phyloP scores from a whole-genome alignment of 2,329 filamentous ascomycete species.

The Knoxdaviesia capensis region DNA sequence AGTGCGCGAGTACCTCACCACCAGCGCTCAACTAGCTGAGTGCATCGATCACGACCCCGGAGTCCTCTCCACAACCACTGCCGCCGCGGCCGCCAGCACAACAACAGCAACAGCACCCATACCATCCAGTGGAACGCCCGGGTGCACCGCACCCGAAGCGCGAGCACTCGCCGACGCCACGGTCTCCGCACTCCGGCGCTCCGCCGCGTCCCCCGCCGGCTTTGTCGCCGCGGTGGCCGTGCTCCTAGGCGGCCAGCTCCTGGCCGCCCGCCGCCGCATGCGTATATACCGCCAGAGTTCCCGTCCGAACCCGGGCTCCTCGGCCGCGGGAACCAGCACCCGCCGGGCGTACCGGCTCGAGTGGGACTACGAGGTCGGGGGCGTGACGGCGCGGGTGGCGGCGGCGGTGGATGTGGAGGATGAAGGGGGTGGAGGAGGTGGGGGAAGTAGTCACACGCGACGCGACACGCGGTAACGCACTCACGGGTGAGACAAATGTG shows the following conservation, averaged over 20 bases:
- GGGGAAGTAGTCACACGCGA: too few species aligned
- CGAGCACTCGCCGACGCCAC: constrained; percentile 30
- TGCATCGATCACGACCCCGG: not conserved
- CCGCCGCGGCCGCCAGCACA: constrained; percentile 16
- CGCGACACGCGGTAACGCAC: too few species aligned
- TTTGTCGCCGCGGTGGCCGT: constrained; percentile 40
- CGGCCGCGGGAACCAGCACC: too few species aligned
- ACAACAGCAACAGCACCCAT: constrained; percentile 28
- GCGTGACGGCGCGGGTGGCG: too few species aligned
- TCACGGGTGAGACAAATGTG: too few species aligned
- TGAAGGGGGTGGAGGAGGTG: too few species aligned
- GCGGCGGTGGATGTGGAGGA: too few species aligned
- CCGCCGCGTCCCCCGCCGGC: constrained; percentile 28
- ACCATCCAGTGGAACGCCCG: constrained; percentile 15
- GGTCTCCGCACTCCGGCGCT: constrained; percentile 29
- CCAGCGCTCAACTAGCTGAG: constrained; percentile 1
- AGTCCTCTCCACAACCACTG: constrained; percentile 3
- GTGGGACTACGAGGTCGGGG: too few species aligned
- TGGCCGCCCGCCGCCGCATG: constrained; percentile 22
- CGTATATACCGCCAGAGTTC: constrained; percentile 10
- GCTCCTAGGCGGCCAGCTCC: constrained; percentile 29
- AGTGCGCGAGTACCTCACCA: not conserved
- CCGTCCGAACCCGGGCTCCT: too few species aligned
- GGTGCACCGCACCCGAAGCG: constrained; percentile 24
- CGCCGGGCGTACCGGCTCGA: too few species aligned